Percentiles rank a stretch among this genome's conserved stretches.
These are phyloP conservation scores for Chalciporus chontae DNA, from an alignment of 768 basidiomycete species.

Conservation along the genomic window DNA sequence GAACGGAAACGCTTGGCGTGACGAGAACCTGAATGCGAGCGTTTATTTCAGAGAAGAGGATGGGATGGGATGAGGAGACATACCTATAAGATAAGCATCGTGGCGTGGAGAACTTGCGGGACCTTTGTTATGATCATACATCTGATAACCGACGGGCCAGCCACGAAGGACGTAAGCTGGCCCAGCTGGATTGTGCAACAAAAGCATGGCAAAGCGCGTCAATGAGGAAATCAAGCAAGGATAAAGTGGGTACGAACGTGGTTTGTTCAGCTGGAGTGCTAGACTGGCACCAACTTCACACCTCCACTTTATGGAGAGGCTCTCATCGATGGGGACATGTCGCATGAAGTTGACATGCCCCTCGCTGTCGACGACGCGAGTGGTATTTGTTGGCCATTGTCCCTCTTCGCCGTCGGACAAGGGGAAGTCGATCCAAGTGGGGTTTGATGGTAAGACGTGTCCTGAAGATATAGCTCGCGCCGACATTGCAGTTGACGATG, in stretches of 20 bases:
- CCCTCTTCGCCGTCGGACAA: constrained; percentile 54
- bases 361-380: constrained; percentile 48
- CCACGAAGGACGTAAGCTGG: constrained; percentile 54
- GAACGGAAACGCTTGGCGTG: constrained; percentile 63
- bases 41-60: not conserved
- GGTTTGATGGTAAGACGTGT: constrained; percentile 46
- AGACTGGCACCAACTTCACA: constrained; percentile 37
- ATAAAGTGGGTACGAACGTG: constrained; percentile 39
- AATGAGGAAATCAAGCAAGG: not conserved
- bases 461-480: constrained; percentile 10
- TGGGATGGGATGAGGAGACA: constrained; percentile 6
- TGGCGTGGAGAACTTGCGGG: constrained; percentile 50
- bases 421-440: constrained; percentile 55
- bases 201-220: constrained; percentile 1
- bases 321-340: constrained; percentile 47
- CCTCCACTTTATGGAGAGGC: constrained; percentile 58
- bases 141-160: constrained; percentile 66
- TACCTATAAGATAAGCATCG: constrained; percentile 79
- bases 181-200: constrained; percentile 35
- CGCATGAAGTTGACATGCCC: constrained; percentile 75
- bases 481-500: constrained; percentile 21
- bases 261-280: constrained; percentile 43
- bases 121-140: constrained; percentile 78
- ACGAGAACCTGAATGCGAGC: constrained; percentile 34
- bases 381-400: constrained; percentile 58